Evolutionary conservation across 176 grass and related monocot species (phyloP), one percentile per base, ranked within the genome.

Genomic region (Cenchrus fungigraminus): DNA sequence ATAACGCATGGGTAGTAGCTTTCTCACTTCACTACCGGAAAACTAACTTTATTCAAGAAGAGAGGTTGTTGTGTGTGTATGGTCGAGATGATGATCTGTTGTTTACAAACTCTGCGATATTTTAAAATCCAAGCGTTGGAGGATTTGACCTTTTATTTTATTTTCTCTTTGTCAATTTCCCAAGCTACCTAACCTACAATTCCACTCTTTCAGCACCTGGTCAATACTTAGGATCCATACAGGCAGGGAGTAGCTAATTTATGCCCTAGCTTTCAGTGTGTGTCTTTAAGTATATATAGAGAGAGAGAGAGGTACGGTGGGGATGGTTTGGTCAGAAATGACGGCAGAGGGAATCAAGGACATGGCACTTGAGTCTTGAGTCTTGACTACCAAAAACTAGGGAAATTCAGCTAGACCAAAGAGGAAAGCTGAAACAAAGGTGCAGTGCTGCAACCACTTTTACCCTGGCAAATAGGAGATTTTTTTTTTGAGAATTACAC

Each of bases 321-420:
- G 80, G 42, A 42, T 8, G 22, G 40, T 49, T 60, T 84, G 69
- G 82, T 89, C 69, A 85, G 62, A 59, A 75, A 85, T 85, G 61
- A 62, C 82, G 77, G 87, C 87, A 75, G 61, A 75, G 7, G 72
- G 72, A 70, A 82, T 77, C 63, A 76, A 82, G 44, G 29, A 31
- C 10, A 84, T 80, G 70, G 43, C 52, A 80, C 79, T 50, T 57
- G 34, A 67, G 31, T 74, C 55, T 77, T 20, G 15, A 12, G 68
- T 51, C 47, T 15, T 61, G 51, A 68, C 40, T 58, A 31, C 59
- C 28, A 53, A 80, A 84, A 74, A 51, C 57, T 46, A 65, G 5
- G 16, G 45, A 86, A 86, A 32, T 65, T 78, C 78, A 68, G 16
- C 70, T 73, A 81, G 47, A 44, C 22, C 32, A 44, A 46, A 46